Evolutionary conservation across 495 filamentous ascomycete species (phyloP).

Genomic region (Aspergillus funiculosus): DNA sequence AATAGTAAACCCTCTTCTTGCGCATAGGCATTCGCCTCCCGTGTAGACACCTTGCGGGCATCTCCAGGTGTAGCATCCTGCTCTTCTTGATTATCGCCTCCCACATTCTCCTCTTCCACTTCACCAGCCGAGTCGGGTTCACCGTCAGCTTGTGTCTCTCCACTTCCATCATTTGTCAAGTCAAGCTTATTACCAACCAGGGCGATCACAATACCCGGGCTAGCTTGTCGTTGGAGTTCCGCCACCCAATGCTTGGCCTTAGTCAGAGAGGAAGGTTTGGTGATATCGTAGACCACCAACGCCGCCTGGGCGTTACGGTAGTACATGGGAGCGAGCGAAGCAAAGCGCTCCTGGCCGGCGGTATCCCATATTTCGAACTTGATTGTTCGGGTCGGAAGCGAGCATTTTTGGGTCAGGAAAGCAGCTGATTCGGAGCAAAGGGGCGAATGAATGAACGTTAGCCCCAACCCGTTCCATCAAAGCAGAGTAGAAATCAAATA

Average conservation of each 20-base stretch:
- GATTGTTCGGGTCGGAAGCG: conserved; percentile 90
- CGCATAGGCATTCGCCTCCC: conserved; percentile 87
- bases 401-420: conserved; percentile 98
- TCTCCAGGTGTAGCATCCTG: conserved; percentile 61
- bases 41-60: conserved; percentile 77
- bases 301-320: conserved; percentile 98
- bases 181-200: conserved; percentile 97
- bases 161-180: conserved; percentile 57
- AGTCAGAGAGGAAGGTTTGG: conserved; percentile 87
- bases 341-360: conserved; percentile 96
- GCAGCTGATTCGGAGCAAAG: conserved; percentile 60
- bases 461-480: conserved; percentile 7
- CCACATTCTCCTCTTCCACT: conserved; percentile 29
- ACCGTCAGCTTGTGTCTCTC: conserved; percentile 24
- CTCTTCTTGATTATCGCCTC: conserved; percentile 47
- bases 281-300: conserved; percentile 98
- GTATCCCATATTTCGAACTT: conserved; percentile 99
- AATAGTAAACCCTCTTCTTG: conserved; percentile 91
- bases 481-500: neutral
- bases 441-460: conserved; percentile 26
- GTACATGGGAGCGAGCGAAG: conserved; percentile 97
- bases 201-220: conserved; percentile 94
- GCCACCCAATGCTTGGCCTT: conserved; percentile 99
- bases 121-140: conserved; percentile 31
- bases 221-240: conserved; percentile 95